These are phyloP conservation scores for Colletotrichum cordylinicola DNA, from an alignment of 2,329 filamentous ascomycete species.

Conservation along the genomic window DNA sequence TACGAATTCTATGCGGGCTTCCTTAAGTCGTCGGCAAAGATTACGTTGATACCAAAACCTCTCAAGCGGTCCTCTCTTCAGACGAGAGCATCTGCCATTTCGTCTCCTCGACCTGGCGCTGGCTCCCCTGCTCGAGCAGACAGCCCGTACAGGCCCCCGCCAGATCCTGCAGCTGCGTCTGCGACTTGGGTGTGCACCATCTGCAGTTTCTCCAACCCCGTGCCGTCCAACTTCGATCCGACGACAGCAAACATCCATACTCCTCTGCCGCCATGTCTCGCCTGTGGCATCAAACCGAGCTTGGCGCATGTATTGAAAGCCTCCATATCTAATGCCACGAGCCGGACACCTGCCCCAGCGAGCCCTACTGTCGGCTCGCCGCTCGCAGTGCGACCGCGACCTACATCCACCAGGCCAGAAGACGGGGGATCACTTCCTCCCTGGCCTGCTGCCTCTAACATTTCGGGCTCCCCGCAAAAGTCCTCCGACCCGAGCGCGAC, in stretches of 20 bases:
- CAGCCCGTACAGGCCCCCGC: conserved; percentile 45
- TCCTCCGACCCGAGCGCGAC: conserved; percentile 41
- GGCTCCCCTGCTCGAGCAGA: conserved; percentile 53
- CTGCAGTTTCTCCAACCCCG: conserved; percentile 91
- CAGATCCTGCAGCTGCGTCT: conserved; percentile 55
- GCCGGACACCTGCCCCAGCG: conserved; percentile 44
- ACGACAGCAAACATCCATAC: conserved; percentile 80
- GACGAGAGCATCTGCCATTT: conserved; percentile 54
- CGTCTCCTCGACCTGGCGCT: conserved; percentile 49
- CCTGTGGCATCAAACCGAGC: conserved; percentile 92
- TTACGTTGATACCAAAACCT: conserved; percentile 86
- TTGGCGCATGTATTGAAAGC: conserved; percentile 86
- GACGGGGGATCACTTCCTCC: neutral
- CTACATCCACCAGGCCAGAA: conserved; percentile 1
- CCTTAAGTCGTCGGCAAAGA: conserved; percentile 91
- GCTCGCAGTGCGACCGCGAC: conserved; percentile 5
- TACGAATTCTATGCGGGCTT: conserved; percentile 94
- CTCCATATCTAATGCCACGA: conserved; percentile 76
- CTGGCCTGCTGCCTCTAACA: conserved; percentile 22
- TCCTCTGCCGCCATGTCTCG: conserved; percentile 83
- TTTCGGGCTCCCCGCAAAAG: conserved; percentile 18
- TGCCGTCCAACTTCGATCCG: conserved; percentile 93
- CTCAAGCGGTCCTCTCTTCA: conserved; percentile 68
- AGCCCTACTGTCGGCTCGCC: conserved; percentile 27
- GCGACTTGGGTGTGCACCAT: conserved; percentile 97